Percentiles rank a stretch among this genome's conserved stretches.
phyloP scores from a whole-genome alignment of 1,139 yeast genomes.

The Komagataea norvegica region DNA sequence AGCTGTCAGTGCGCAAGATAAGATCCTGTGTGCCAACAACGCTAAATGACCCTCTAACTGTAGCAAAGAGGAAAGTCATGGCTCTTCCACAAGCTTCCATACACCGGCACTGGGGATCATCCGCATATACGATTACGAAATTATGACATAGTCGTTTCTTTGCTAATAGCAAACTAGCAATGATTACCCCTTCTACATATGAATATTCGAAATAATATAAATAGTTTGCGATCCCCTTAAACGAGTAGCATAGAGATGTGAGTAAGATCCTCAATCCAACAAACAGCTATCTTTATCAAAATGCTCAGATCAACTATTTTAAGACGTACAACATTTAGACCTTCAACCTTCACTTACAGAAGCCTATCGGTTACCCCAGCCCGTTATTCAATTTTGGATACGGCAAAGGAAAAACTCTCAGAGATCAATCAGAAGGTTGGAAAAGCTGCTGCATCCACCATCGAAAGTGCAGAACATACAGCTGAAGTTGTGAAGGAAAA shows the following conservation, averaged over 20 bases:
- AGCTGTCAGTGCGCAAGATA: no score
- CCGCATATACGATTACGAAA: not conserved
- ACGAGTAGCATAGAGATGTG: no score
- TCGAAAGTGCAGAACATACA: slow-evolving; percentile 26
- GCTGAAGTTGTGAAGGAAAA: slow-evolving; percentile 17
- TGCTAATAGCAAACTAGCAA: slow-evolving; percentile 5
- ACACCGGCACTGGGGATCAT: no score
- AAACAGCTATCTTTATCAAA: not conserved
- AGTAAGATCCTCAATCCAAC: not conserved
- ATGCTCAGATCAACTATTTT: slow-evolving; percentile 5
- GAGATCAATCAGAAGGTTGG: slow-evolving; percentile 29
- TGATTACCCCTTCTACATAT: no score
- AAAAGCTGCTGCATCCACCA: slow-evolving; percentile 26
- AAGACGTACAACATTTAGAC: not conserved
- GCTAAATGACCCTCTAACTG: no score
- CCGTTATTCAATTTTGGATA: slow-evolving; percentile 22
- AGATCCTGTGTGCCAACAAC: no score
- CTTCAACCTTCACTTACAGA: not conserved
- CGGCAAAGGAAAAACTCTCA: slow-evolving; percentile 29
- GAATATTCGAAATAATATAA: no score
- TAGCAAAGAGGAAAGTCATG: no score
- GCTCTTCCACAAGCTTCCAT: not conserved
- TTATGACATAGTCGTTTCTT: not conserved
- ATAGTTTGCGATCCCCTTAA: no score
- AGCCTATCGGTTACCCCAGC: not conserved